These are phyloP conservation scores for Phytophthora kernoviae DNA, from an alignment of 352 stramenopile genomes.

Conservation along the genomic window DNA sequence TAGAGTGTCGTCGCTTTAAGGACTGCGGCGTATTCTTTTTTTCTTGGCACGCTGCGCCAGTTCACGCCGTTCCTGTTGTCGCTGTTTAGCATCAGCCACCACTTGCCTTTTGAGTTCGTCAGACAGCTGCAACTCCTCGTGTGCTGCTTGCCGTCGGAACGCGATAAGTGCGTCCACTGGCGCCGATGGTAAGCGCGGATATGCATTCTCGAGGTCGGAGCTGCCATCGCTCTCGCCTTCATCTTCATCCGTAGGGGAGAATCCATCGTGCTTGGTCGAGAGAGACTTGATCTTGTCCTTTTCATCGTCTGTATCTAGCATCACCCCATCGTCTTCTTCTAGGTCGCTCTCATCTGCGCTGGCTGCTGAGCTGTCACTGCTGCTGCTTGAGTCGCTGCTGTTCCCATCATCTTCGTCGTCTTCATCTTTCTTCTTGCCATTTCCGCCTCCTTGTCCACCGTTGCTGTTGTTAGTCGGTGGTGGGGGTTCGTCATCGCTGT, in stretches of 20 bases:
- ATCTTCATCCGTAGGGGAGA: constrained; percentile 38
- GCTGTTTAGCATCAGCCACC: constrained; percentile 37
- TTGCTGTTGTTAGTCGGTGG: constrained; percentile 25
- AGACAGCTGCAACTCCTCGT: constrained; percentile 61
- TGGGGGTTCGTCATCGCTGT: constrained; percentile 31
- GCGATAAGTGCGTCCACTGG: constrained; percentile 67
- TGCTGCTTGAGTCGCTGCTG: constrained; percentile 41
- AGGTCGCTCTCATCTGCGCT: constrained; percentile 25
- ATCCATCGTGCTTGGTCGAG: constrained; percentile 34
- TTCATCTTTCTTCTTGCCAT: constrained; percentile 30
- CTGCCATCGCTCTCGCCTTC: constrained; percentile 60
- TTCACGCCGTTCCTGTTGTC: constrained; percentile 43
- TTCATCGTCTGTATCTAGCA: constrained; percentile 57
- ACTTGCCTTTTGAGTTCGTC: constrained; percentile 41
- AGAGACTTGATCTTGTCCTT: constrained; percentile 53
- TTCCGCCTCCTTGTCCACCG: constrained; percentile 3
- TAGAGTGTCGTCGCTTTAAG: constrained; percentile 26
- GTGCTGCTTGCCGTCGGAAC: constrained; percentile 53
- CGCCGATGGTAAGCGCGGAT: constrained; percentile 55
- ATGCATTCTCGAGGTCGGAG: constrained; percentile 65
- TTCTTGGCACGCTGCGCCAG: constrained; percentile 34
- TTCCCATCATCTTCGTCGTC: constrained; percentile 26
- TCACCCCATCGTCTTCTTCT: constrained; percentile 41
- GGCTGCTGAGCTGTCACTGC: constrained; percentile 28
- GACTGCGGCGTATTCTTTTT: constrained; percentile 37